Evolutionary conservation across 1,284 basidiomycete species (phyloP).

Genomic region (Puccinia triticina): DNA sequence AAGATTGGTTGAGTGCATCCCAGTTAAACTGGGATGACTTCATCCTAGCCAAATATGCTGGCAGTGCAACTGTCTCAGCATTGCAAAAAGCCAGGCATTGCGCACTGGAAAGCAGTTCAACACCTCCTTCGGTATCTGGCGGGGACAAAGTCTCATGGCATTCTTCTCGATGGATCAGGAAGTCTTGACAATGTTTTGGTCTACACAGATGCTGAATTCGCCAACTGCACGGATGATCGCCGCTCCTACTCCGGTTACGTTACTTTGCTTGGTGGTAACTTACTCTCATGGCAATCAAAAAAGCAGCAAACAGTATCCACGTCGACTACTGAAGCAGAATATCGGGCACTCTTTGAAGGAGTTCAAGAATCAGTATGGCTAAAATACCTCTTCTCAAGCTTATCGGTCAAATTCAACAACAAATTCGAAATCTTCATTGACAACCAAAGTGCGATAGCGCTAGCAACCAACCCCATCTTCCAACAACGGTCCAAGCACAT

Average conservation of each 20-base stretch:
- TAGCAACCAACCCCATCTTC: not conserved
- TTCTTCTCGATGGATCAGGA: not conserved
- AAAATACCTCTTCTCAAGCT: not conserved
- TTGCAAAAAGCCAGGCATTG: conserved; percentile 21
- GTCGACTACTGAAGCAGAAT: not conserved
- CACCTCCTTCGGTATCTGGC: not conserved
- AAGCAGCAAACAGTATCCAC: conserved; percentile 12
- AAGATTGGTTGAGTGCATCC: too few relatives aligned
- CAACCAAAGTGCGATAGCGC: not conserved
- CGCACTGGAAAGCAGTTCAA: conserved; percentile 28
- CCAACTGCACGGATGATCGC: conserved; percentile 5
- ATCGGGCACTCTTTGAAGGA: conserved; percentile 5
- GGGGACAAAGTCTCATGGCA: not conserved
- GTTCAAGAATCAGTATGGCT: not conserved
- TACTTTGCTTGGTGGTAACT: not conserved
- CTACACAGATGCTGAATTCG: not conserved
- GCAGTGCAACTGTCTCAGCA: too few relatives aligned
- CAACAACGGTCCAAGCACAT: not conserved
- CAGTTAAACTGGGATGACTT: too few relatives aligned
- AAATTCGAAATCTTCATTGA: not conserved
- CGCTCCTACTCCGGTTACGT: conserved; percentile 6
- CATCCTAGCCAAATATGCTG: too few relatives aligned
- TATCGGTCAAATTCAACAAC: not conserved
- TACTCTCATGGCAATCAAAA: not conserved
- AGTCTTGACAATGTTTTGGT: not conserved